Evolutionary conservation across 306 rosid species (phyloP).

Genomic region (Lathyrus sativus): DNA sequence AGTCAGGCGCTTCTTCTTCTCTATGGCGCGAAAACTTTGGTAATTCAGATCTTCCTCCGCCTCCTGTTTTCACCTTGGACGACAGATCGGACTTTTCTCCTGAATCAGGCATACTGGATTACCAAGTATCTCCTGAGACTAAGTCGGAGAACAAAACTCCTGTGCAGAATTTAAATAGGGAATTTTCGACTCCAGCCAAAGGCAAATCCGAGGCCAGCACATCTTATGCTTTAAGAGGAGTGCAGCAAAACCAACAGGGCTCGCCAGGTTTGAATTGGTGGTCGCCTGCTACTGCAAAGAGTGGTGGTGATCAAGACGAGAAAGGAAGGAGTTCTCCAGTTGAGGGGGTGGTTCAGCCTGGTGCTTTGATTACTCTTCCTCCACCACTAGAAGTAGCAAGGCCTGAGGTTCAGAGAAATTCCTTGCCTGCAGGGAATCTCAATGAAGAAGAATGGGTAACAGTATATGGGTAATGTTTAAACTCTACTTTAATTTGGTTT

Average conservation of each 20-base stretch:
- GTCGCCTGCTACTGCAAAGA: conserved; percentile 79
- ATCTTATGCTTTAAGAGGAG: conserved; percentile 66
- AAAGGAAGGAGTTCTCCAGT: conserved; percentile 87
- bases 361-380: conserved; percentile 86
- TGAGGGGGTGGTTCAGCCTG: conserved; percentile 92
- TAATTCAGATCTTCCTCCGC: conserved; percentile 89
- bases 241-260: conserved; percentile 68
- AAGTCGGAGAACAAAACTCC: conserved; percentile 73
- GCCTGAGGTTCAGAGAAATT: conserved; percentile 79
- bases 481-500: conserved; percentile 28
- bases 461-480: conserved; percentile 77
- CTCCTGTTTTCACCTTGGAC: conserved; percentile 88
- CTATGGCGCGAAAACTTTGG: conserved; percentile 78
- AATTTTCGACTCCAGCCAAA: conserved; percentile 61
- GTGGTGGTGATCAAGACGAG: conserved; percentile 76
- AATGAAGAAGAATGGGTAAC: conserved; percentile 97
- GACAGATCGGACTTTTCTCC: conserved; percentile 92
- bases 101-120: conserved; percentile 84
- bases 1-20: conserved; percentile 79
- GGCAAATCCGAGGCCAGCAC: conserved; percentile 77
- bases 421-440: conserved; percentile 67
- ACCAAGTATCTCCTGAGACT: conserved; percentile 79
- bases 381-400: conserved; percentile 89
- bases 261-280: conserved; percentile 71
- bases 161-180: conserved; percentile 52